Base-by-base conservation (phyloP, 2,329 filamentous ascomycete species). In the Colletotrichum sublineola region DNA sequence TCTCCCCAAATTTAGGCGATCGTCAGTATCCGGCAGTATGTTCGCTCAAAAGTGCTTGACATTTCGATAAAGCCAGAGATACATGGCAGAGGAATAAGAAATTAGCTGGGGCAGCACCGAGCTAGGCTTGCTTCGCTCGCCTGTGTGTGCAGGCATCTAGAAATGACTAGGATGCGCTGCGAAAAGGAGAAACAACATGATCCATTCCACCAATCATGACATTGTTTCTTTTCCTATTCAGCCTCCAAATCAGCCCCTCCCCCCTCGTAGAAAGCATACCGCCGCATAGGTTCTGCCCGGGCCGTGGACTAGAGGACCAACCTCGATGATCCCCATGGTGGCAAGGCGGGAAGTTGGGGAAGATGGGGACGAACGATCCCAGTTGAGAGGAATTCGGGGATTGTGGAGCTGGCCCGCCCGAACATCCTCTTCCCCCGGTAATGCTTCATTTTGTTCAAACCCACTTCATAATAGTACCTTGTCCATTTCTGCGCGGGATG, bases 121-220 rank as follows among this genome's bases (percentile, higher is more conserved):
- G 65, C 60, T 64, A 64, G 60, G 64, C 65, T 72, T 66, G 38
- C 66, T 69, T 55, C 53, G 66, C 36, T 53, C 24, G 24, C 24
- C 24, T 24, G 24, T n/a, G 24, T n/a, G 20, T 46, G 44, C 46
- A 69, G 66, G 60, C 58, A 63, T 56, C 55, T 69, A 60, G 66
- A 60, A 72, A 72, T 60, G 50, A 72, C 65, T 38, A 61, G 46
- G 52, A 42, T 31, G 57, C 50, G 44, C 60, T 56, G 66, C 66
- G 44, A 56, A 60, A 61, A 67, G 69, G 69, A 72, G 52, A 72
- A 72, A 72, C 66, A 36, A 55, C 52, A 29, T 7, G 9, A 15
- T 15, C 14, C 46, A 48, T 72, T 72, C 69, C 69, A 72, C 69
- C 69, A 64, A 72, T 69, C 66, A 69, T 29, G 58, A 46, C 60